phyloP scores from a whole-genome alignment of 176 grass and related monocot species.

The Elaeis guineensis region DNA sequence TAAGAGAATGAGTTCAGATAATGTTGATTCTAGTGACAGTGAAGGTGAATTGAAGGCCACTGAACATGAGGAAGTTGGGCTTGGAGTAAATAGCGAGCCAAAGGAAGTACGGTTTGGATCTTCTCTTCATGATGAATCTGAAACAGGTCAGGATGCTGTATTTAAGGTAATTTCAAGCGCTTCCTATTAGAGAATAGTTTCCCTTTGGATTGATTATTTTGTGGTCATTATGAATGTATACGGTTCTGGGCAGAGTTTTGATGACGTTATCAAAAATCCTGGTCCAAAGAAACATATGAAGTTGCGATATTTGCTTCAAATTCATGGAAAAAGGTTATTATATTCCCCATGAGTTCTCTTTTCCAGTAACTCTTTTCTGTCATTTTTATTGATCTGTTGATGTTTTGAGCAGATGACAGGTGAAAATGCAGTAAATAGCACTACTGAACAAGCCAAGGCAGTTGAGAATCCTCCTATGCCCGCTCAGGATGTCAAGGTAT shows the following conservation, averaged over 20 bases:
- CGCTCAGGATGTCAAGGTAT: slow-evolving; percentile 33
- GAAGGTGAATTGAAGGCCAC: slow-evolving; percentile 41
- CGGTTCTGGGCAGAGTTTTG: slow-evolving; percentile 35
- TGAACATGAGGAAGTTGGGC: slow-evolving; percentile 20
- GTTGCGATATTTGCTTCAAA: slow-evolving; percentile 66
- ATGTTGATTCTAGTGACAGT: slow-evolving; percentile 44
- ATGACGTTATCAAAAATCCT: slow-evolving; percentile 45
- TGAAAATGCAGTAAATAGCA: slow-evolving; percentile 3
- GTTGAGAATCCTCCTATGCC: slow-evolving; percentile 20
- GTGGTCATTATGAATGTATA: neutral
- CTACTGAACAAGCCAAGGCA: slow-evolving; percentile 14
- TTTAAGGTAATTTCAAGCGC: slow-evolving; percentile 35
- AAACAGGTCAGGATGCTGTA: slow-evolving; percentile 28
- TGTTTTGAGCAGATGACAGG: slow-evolving; percentile 11
- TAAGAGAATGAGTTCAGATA: slow-evolving; percentile 44
- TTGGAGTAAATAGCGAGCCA: slow-evolving; percentile 37
- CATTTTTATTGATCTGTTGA: slow-evolving; percentile 2
- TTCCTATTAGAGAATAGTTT: too few relatives aligned
- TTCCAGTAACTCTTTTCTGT: neutral
- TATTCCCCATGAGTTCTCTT: neutral
- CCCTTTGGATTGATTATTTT: too few relatives aligned
- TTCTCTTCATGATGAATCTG: slow-evolving; percentile 42
- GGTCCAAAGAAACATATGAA: slow-evolving; percentile 68
- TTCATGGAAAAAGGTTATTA: slow-evolving; percentile 81
- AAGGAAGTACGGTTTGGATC: slow-evolving; percentile 36